Base-by-base conservation (phyloP, 805 yeast genomes). In the Lipomyces spencermartinsiae region DNA sequence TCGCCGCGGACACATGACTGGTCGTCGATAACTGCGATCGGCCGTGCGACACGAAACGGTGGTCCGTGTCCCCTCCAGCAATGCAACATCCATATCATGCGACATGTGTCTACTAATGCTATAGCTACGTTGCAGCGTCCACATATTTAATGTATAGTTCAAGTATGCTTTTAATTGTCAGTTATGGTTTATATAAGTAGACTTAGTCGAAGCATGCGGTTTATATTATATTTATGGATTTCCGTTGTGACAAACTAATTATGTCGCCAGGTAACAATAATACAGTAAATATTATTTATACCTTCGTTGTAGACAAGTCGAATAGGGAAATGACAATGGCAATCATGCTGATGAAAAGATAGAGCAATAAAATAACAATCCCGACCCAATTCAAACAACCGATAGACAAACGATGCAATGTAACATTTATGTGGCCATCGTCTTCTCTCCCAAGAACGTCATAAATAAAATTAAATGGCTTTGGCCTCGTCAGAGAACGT, bases 371-470 rank as follows among this genome's bases (percentile, higher is more conserved):
- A 37, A 8, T 10, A 16, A 16, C 6, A 43, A 6, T 16, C 49
- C 49, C 49, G n/a, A 43, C 49, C 49, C 49, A 43, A 43, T 43
- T 6, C 22, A 43, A 43, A 43, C 49, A 43, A 16, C 49, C 43
- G 33, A 14, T 12, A 19, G 19, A 33, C 8, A 16, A 33, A 22
- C 35, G 35, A 10, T n/a, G 25, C 8, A 19, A 12, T 31, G 58
- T 14, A 25, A 35, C 31, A 57, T 35, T 57, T 14, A 25, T 29
- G 58, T 22, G 6, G 22, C 7, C 49, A 43, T 43, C 49, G 49
- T n/a, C 49, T 43, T 43, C 49, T n/a, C 43, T 37, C 14, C 43
- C 43, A 14, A 37, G 19, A 43, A 43, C 49, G 49, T 43, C 49
- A 37, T 12, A 22, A 33, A 10, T 7, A 33, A 35, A 14, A 29